Evolutionary conservation across 108 stramenopile genomes (phyloP).

Genomic region (Epipyxis sp.): DNA sequence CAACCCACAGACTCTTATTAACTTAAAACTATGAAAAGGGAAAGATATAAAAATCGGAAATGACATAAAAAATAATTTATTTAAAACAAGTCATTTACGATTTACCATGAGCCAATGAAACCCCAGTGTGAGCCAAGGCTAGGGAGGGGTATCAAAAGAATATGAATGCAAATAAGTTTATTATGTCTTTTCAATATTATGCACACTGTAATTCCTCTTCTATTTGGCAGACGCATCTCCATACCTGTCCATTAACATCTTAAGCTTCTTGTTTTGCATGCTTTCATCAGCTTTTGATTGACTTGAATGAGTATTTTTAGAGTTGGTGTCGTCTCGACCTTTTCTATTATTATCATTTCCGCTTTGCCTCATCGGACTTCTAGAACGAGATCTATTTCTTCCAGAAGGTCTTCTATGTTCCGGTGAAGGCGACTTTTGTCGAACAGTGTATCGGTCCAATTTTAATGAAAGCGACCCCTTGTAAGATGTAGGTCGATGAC

Average conservation of each 20-base stretch:
- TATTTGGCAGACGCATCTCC: slow-evolving; percentile 51
- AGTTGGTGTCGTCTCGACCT: not conserved
- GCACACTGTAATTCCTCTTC: too few relatives aligned
- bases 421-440: slow-evolving; percentile 28
- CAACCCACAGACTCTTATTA: too few relatives aligned
- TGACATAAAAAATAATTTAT: too few relatives aligned
- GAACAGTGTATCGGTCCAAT: slow-evolving; percentile 48
- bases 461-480: slow-evolving; percentile 53
- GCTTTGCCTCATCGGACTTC: not conserved
- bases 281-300: slow-evolving; percentile 40
- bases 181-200: too few relatives aligned
- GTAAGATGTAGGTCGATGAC: slow-evolving; percentile 42
- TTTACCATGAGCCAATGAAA: too few relatives aligned
- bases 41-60: too few relatives aligned
- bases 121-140: too few relatives aligned
- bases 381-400: slow-evolving; percentile 38
- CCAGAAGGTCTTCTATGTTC: not conserved
- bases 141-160: too few relatives aligned
- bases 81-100: too few relatives aligned
- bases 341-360: slow-evolving; percentile 34
- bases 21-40: too few relatives aligned
- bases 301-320: slow-evolving; percentile 27
- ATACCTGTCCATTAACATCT: slow-evolving; percentile 43
- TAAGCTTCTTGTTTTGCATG: slow-evolving; percentile 26
- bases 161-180: too few relatives aligned